A percentile compares a stretch with the other conserved stretches of the same genome.
These are phyloP conservation scores for Heracleum sosnowskyi DNA, from an alignment of 129 eudicot species.

Conservation along the genomic window DNA sequence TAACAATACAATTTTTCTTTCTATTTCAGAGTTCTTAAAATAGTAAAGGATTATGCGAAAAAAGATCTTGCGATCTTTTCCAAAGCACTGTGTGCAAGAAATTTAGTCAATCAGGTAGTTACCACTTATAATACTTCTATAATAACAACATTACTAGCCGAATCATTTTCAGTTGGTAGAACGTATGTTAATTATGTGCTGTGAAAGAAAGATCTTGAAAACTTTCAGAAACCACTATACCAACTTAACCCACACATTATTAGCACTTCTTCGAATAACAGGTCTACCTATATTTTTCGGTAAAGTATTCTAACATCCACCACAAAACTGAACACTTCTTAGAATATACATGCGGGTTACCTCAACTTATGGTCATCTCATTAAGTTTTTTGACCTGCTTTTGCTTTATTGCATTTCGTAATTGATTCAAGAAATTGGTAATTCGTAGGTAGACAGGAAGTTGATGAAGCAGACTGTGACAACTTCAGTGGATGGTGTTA, in stretches of 20 bases:
- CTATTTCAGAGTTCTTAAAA: constrained; percentile 68
- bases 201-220: background rate
- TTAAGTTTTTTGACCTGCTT: background rate
- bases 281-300: background rate
- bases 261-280: background rate
- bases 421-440: background rate
- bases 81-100: constrained; percentile 53
- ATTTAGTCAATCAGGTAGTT: constrained; percentile 63
- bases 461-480: constrained; percentile 94
- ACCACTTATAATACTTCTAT: background rate
- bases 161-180: background rate
- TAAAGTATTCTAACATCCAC: background rate
- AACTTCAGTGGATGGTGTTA: constrained; percentile 98
- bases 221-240: too few relatives aligned
- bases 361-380: background rate
- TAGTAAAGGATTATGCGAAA: constrained; percentile 63
- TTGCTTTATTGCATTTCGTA: background rate
- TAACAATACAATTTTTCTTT: background rate
- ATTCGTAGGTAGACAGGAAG: constrained; percentile 77
- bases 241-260: too few relatives aligned
- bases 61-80: constrained; percentile 63
- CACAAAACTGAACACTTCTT: background rate
- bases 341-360: background rate
- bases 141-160: background rate
- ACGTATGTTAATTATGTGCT: background rate